Evolutionary conservation across 2,329 filamentous ascomycete species (phyloP).

Genomic region (Aphanoascus verrucosus): DNA sequence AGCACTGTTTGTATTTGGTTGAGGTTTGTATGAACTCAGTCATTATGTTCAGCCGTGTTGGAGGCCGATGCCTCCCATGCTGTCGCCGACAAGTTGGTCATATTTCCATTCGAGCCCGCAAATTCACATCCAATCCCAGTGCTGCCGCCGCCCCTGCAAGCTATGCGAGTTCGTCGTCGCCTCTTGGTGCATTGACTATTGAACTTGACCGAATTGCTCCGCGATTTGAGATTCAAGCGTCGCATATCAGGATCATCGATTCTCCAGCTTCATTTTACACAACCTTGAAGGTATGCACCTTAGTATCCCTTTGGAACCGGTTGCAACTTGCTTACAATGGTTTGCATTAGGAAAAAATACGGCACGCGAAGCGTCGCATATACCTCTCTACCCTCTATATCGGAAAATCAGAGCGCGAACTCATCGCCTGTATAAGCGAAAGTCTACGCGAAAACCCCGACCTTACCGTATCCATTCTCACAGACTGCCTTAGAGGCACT

Average conservation of each 20-base stretch:
- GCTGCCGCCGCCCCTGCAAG: conserved; percentile 18
- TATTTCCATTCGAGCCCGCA: conserved; percentile 26
- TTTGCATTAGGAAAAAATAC: conserved; percentile 59
- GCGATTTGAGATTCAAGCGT: conserved; percentile 74
- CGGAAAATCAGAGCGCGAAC: conserved; percentile 80
- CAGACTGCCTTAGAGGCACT: conserved; percentile 82
- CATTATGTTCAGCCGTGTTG: conserved; percentile 32
- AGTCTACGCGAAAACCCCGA: conserved; percentile 64
- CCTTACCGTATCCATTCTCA: conserved; percentile 76
- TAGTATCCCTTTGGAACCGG: not conserved
- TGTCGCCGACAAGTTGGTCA: conserved; percentile 20
- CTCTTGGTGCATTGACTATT: conserved; percentile 49
- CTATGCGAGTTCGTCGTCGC: conserved; percentile 28
- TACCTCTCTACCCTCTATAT: conserved; percentile 97
- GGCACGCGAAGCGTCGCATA: conserved; percentile 63
- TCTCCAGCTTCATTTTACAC: conserved; percentile 85
- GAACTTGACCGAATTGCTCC: conserved; percentile 85
- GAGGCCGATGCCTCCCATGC: conserved; percentile 30
- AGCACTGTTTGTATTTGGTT: too few relatives aligned
- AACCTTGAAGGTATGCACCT: conserved; percentile 60
- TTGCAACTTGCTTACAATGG: conserved; percentile 14
- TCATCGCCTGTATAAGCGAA: conserved; percentile 67
- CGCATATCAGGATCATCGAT: conserved; percentile 66
- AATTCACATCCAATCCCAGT: conserved; percentile 28
- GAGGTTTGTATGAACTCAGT: too few relatives aligned